phyloP scores from a whole-genome alignment of 2,329 filamentous ascomycete genomes.

The Coniella vitis region DNA sequence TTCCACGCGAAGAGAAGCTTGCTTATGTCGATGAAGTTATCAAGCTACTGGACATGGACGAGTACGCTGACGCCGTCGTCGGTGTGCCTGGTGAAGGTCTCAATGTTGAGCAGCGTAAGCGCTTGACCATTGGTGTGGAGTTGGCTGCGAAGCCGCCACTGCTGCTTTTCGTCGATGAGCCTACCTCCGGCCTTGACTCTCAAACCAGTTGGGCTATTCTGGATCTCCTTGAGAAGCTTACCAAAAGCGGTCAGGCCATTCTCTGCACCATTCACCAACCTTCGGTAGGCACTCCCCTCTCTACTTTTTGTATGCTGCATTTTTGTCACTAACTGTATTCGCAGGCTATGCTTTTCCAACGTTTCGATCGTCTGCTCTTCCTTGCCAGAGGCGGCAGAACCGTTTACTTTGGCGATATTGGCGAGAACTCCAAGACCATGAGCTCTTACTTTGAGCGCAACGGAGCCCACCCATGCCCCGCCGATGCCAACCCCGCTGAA shows the following conservation, averaged over 20 bases:
- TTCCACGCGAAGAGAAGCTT: constrained; percentile 54
- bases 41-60: constrained; percentile 59
- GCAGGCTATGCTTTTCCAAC: constrained; percentile 78
- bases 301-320: background rate
- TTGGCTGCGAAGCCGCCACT: constrained; percentile 84
- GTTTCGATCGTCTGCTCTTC: constrained; percentile 74
- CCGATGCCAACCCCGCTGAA: constrained; percentile 71
- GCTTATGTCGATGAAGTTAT: constrained; percentile 62
- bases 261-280: constrained; percentile 95
- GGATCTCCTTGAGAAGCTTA: constrained; percentile 77
- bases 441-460: constrained; percentile 72
- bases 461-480: constrained; percentile 57
- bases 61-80: constrained; percentile 60
- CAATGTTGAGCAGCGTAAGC: constrained; percentile 27
- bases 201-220: constrained; percentile 89
- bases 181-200: constrained; percentile 82
- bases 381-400: constrained; percentile 65
- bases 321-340: background rate
- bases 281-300: constrained; percentile 37
- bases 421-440: constrained; percentile 60
- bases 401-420: constrained; percentile 74
- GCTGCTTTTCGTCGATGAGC: constrained; percentile 84
- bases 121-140: constrained; percentile 66
- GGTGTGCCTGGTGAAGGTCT: constrained; percentile 60
- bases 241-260: constrained; percentile 79